Conservation (phyloP, 1,284 basidiomycete genomes). For the Austroboletus niveus region DNA sequence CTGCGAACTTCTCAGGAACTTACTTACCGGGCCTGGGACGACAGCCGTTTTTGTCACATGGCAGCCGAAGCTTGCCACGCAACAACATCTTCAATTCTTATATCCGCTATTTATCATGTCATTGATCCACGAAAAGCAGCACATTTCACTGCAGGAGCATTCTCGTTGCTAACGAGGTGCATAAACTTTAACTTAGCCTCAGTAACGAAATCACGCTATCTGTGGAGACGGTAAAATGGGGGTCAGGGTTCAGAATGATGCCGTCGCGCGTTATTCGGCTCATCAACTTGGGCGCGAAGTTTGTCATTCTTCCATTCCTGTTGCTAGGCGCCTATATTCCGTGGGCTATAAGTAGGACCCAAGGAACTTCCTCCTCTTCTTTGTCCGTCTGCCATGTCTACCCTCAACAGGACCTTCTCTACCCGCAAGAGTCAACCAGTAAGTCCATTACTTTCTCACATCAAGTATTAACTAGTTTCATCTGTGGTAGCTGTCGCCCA, state of each 20-base stretch:
- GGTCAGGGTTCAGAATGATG: background rate
- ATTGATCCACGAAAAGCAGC: too few species aligned
- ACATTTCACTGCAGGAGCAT: too few species aligned
- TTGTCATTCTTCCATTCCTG: constrained; percentile 16
- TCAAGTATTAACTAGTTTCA: background rate
- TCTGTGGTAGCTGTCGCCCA: constrained; percentile 13
- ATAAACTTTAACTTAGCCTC: too few species aligned
- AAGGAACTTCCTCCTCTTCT: background rate
- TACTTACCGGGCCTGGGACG: too few species aligned
- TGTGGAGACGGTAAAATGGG: background rate
- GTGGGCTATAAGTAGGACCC: constrained; percentile 24
- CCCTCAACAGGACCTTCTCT: constrained; percentile 28
- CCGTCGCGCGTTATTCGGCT: constrained; percentile 25
- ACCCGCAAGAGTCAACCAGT: constrained; percentile 30
- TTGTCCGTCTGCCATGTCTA: constrained; percentile 21
- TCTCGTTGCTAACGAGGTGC: too few species aligned
- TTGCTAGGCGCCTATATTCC: constrained; percentile 2
- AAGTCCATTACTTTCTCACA: background rate
- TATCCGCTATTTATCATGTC: too few species aligned
- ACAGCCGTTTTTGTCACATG: too few species aligned
- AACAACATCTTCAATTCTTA: too few species aligned
- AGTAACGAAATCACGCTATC: constrained; percentile 6
- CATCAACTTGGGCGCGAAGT: constrained; percentile 8
- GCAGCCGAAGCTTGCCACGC: too few species aligned
- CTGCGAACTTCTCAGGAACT: too few species aligned